Base-by-base conservation (phyloP, 2,329 filamentous ascomycete species). In the Cercospora nicotianae region DNA sequence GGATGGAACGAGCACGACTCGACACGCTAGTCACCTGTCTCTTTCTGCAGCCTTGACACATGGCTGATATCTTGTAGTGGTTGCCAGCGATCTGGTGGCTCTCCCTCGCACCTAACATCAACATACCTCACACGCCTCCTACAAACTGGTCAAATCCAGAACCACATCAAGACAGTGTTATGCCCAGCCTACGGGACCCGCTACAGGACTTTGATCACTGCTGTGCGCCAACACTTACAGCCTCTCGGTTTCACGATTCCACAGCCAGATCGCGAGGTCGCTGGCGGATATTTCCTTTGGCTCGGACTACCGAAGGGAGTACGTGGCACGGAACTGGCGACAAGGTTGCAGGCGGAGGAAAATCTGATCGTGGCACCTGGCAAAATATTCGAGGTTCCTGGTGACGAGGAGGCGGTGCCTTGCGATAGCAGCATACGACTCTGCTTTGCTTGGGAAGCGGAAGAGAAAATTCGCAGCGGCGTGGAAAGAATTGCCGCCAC, bases 201-300 rank as follows among this genome's bases (percentile, higher is more conserved):
- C 30, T 87, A 87, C 71, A 76, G 79, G 20, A 77, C 82, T 2
- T 84, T 94, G 75, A 82, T 89, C 69, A 73, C 78, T 1, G 87
- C 89, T 0, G 86, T 95, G 26, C 76, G 84, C 42, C 77, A 83
- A 61, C 78, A 90, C 59, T 81, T 96, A 1, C 75, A 84, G 0
- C 90, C 90, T 0, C 80, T 91, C 0, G 90, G 89, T 1, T 85
- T 91, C 81, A 72, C 79, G 73, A 67, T 83, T 42, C 78, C 79
- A 13, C 79, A 85, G 65, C 74, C 78, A 1, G 77, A 81, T 65
- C 79, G 81, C 36, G 77, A 81, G 3, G 78, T 89, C 3, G 90
- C 89, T 31, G 93, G 93, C 0, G 93, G 93, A 0, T 97, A 94
- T 77, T 97, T 96, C 77, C 82, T 96, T 59, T 97, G 93, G 93